A percentile compares a stretch with the other conserved stretches of the same genome.
phyloP scores from a whole-genome alignment of 768 basidiomycete species.

The Boletus speciosus region DNA sequence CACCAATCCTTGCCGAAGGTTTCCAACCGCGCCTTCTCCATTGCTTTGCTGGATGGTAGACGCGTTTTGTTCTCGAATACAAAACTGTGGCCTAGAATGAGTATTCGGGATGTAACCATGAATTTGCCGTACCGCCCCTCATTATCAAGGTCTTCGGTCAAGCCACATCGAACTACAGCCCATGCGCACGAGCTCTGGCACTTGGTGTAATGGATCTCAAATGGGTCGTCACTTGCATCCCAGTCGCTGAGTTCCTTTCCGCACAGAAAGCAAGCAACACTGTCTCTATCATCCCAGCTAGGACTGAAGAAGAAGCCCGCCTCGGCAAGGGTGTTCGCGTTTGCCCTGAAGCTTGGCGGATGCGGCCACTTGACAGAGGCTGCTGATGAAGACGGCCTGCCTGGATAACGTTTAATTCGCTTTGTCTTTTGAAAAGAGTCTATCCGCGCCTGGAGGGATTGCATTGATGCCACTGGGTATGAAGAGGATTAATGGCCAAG shows the following conservation, averaged over 20 bases:
- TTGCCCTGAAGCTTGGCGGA: slow-evolving; percentile 58
- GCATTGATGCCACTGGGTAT: slow-evolving; percentile 31
- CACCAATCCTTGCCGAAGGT: slow-evolving; percentile 75
- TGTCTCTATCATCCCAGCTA: slow-evolving; percentile 62
- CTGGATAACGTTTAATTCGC: slow-evolving; percentile 50
- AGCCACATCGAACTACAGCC: slow-evolving; percentile 76
- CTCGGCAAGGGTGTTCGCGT: slow-evolving; percentile 70
- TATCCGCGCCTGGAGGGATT: slow-evolving; percentile 53
- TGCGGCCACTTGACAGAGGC: slow-evolving; percentile 77
- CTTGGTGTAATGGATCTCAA: slow-evolving; percentile 74
- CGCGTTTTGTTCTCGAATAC: slow-evolving; percentile 55
- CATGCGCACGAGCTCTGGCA: slow-evolving; percentile 69
- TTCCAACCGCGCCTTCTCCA: slow-evolving; percentile 70
- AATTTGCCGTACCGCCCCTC: slow-evolving; percentile 48
- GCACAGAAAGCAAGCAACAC: slow-evolving; percentile 83
- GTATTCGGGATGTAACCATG: not conserved
- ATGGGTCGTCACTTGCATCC: slow-evolving; percentile 84
- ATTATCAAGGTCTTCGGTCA: slow-evolving; percentile 53
- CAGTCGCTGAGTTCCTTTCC: slow-evolving; percentile 79
- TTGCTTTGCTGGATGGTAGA: slow-evolving; percentile 59
- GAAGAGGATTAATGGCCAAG: no score
- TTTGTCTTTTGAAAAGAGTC: slow-evolving; percentile 66
- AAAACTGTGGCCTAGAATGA: slow-evolving; percentile 42
- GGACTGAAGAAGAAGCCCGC: slow-evolving; percentile 90
- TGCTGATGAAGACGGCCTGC: slow-evolving; percentile 44